phyloP scores from a whole-genome alignment of 495 filamentous ascomycete genomes.

The Hyphodiscus hymeniophilus region DNA sequence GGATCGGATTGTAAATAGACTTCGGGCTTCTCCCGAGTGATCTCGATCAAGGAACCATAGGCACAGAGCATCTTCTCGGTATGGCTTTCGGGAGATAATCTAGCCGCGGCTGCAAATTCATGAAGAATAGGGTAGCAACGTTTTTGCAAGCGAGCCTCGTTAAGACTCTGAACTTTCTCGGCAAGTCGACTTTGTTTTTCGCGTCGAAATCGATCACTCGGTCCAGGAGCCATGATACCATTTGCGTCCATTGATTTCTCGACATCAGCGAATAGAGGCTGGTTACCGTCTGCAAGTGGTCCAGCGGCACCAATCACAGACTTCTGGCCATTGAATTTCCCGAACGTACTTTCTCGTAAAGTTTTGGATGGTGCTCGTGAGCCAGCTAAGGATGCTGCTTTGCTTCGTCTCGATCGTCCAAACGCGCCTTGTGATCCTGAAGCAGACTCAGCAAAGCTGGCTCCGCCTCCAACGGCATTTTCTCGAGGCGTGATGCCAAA shows the following conservation, averaged over 20 bases:
- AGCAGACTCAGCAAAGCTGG: constrained; percentile 50
- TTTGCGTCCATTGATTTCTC: constrained; percentile 41
- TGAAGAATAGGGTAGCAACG: constrained; percentile 59
- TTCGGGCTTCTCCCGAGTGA: constrained; percentile 57
- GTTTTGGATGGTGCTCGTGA: constrained; percentile 29
- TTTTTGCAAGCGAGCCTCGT: constrained; percentile 57
- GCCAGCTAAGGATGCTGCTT: constrained; percentile 26
- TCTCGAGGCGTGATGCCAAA: constrained; percentile 76
- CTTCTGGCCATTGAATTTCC: constrained; percentile 60
- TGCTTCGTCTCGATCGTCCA: constrained; percentile 45
- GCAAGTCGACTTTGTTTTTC: constrained; percentile 75
- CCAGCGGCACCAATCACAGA: constrained; percentile 78
- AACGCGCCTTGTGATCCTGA: constrained; percentile 31
- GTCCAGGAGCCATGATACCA: constrained; percentile 28
- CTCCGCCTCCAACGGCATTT: constrained; percentile 29
- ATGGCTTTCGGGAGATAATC: constrained; percentile 53
- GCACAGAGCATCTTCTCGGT: constrained; percentile 64
- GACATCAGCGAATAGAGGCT: constrained; percentile 58
- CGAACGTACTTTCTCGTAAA: constrained; percentile 51
- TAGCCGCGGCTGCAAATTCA: constrained; percentile 64
- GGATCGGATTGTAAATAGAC: constrained; percentile 42
- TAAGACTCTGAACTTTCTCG: constrained; percentile 68
- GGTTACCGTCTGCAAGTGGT: constrained; percentile 43
- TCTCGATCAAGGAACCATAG: constrained; percentile 67
- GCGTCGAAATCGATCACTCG: constrained; percentile 63